These are phyloP conservation scores for Emericellopsis cladophorae DNA, from an alignment of 2,329 filamentous ascomycete genomes.

Conservation along the genomic window DNA sequence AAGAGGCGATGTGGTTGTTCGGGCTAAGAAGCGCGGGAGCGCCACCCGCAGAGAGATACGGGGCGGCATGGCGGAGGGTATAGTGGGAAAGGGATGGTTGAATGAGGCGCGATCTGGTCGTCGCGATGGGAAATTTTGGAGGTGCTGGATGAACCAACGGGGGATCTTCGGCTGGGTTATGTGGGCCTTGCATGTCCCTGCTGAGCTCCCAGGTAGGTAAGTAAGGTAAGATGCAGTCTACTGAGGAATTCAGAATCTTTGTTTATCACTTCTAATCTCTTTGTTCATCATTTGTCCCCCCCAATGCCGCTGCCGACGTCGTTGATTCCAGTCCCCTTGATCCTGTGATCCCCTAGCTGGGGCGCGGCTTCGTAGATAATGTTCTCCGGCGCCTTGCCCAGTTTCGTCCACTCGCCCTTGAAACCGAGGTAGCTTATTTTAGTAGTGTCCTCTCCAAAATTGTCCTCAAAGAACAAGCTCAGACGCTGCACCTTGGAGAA, in stretches of 20 bases:
- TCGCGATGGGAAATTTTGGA: too few species aligned
- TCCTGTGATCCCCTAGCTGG: constrained; percentile 75
- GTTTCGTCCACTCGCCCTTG: constrained; percentile 83
- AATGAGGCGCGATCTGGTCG: too few species aligned
- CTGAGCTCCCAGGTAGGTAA: too few species aligned
- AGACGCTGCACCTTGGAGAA: constrained; percentile 80
- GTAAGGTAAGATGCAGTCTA: too few species aligned
- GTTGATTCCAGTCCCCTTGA: constrained; percentile 44
- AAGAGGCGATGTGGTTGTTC: constrained; percentile 18
- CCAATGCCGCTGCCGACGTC: constrained; percentile 43
- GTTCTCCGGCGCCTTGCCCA: constrained; percentile 59
- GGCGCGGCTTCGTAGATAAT: constrained; percentile 91
- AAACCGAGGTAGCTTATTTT: constrained; percentile 77
- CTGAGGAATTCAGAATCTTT: too few species aligned
- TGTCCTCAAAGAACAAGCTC: constrained; percentile 82
- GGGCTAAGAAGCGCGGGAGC: constrained; percentile 21
- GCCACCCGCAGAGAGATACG: constrained; percentile 32
- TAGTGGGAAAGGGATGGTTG: too few species aligned
- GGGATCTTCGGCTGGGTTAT: too few species aligned
- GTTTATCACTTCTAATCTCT: too few species aligned
- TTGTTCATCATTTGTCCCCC: constrained; percentile 15
- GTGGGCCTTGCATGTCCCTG: too few species aligned
- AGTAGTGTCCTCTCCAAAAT: constrained; percentile 71
- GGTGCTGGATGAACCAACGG: too few species aligned
- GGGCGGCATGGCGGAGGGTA: constrained; percentile 26